Conservation (phyloP, 2,329 filamentous ascomycete genomes). For the Byssochlamys sp. region DNA sequence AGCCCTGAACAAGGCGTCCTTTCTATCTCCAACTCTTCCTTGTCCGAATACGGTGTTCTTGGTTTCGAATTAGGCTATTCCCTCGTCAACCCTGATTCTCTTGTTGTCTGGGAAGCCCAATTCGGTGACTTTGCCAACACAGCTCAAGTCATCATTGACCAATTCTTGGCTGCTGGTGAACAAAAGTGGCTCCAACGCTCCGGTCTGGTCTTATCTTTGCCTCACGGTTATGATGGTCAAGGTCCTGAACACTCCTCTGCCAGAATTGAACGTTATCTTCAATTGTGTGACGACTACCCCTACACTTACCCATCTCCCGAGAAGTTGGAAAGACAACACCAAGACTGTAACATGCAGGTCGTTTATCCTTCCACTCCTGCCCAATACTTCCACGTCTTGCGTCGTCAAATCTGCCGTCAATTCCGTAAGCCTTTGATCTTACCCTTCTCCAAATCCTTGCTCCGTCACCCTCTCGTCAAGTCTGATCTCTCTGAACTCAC, state of each 20-base stretch:
- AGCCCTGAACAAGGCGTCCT: constrained; percentile 89
- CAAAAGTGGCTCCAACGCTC: constrained; percentile 98
- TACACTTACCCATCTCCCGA: constrained; percentile 79
- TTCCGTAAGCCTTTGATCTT: constrained; percentile 99
- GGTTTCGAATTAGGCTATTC: constrained; percentile 99
- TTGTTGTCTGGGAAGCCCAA: constrained; percentile 99
- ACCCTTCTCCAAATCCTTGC: too few relatives aligned
- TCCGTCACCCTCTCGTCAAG: too few relatives aligned
- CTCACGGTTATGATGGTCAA: constrained; percentile 96
- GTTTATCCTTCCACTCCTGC: constrained; percentile 88
- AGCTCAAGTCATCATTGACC: constrained; percentile 95
- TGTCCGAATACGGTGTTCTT: constrained; percentile 63
- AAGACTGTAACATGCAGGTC: constrained; percentile 99
- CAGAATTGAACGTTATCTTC: constrained; percentile 91
- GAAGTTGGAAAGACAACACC: constrained; percentile 90
- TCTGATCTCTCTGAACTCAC: too few relatives aligned
- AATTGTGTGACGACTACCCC: constrained; percentile 94
- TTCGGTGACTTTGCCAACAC: constrained; percentile 99
- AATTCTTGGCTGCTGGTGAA: constrained; percentile 95
- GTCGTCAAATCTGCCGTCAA: constrained; percentile 95
- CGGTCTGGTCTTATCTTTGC: constrained; percentile 88
- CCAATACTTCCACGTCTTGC: constrained; percentile 91
- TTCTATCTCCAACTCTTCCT: constrained; percentile 91
- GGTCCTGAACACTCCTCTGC: constrained; percentile 97
- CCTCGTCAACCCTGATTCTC: constrained; percentile 85